phyloP scores from a whole-genome alignment of 1,284 basidiomycete genomes.

The Amylostereum areolatum region DNA sequence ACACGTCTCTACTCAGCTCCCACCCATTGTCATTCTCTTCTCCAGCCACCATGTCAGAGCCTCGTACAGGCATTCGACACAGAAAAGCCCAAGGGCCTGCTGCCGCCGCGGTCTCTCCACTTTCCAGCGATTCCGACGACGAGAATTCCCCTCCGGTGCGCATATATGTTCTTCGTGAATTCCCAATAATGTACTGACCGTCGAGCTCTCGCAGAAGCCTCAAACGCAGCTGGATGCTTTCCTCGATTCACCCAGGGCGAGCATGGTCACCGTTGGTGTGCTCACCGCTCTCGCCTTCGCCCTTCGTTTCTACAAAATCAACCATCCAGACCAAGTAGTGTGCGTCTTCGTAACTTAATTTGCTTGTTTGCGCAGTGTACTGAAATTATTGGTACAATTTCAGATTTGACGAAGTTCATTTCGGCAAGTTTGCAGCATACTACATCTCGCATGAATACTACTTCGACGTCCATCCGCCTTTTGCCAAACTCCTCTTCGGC shows the following conservation, averaged over 20 bases:
- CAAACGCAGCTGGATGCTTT: constrained; percentile 54
- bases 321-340: constrained; percentile 93
- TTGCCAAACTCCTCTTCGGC: constrained; percentile 90
- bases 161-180: too few species aligned
- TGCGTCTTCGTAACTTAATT: constrained; percentile 36
- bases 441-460: constrained; percentile 93
- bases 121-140: too few species aligned
- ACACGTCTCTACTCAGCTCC: neutral
- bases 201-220: constrained; percentile 13
- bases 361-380: constrained; percentile 3
- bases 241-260: constrained; percentile 55
- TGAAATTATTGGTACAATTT: constrained; percentile 1
- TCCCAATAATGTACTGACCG: neutral
- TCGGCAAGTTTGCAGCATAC: constrained; percentile 91
- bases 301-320: constrained; percentile 90
- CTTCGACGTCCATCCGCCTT: constrained; percentile 98
- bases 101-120: too few species aligned
- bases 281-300: constrained; percentile 75
- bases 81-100: neutral
- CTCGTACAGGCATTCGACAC: neutral
- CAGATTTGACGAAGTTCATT: constrained; percentile 97
- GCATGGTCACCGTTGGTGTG: constrained; percentile 47
- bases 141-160: too few species aligned
- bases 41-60: neutral
- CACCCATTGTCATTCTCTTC: neutral